Evolutionary conservation across 441 rosid genomes (phyloP).

Genomic region (Syzygium malaccense): DNA sequence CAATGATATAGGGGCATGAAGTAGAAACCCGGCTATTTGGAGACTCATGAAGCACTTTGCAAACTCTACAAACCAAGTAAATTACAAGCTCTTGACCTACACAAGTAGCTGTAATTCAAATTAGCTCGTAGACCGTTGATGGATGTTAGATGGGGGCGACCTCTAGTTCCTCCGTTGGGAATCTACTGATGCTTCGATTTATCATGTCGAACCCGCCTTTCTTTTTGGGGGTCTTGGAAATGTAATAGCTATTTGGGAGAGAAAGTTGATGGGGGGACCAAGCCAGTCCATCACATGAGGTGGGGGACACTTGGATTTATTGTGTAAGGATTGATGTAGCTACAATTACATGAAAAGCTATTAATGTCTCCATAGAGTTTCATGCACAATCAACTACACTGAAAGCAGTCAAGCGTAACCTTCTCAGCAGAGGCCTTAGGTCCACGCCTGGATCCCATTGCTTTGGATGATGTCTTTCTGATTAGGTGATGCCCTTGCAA

Average conservation of each 20-base stretch:
- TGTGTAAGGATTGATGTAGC: not conserved
- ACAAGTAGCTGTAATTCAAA: accelerated
- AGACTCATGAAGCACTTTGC: not conserved
- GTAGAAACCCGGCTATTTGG: not conserved
- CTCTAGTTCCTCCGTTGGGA: not conserved
- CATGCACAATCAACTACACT: not conserved
- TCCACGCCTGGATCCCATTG: not conserved
- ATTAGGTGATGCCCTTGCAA: not conserved
- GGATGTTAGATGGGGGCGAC: not conserved
- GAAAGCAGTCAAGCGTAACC: not conserved
- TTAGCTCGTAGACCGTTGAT: not conserved
- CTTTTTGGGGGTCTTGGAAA: not conserved
- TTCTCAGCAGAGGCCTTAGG: not conserved
- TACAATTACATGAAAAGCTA: not conserved
- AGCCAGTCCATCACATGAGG: not conserved
- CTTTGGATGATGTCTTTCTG: not conserved
- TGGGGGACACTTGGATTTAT: not conserved
- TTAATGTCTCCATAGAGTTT: not conserved
- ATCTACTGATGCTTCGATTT: not conserved
- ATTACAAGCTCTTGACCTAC: not conserved
- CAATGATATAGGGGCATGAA: not conserved
- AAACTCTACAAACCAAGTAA: not conserved
- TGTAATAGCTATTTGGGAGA: not conserved
- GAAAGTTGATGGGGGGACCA: not conserved
- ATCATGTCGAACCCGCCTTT: not conserved